Evolutionary conservation across 805 yeast species (phyloP).

Genomic region (Saccharomyces paradoxus): DNA sequence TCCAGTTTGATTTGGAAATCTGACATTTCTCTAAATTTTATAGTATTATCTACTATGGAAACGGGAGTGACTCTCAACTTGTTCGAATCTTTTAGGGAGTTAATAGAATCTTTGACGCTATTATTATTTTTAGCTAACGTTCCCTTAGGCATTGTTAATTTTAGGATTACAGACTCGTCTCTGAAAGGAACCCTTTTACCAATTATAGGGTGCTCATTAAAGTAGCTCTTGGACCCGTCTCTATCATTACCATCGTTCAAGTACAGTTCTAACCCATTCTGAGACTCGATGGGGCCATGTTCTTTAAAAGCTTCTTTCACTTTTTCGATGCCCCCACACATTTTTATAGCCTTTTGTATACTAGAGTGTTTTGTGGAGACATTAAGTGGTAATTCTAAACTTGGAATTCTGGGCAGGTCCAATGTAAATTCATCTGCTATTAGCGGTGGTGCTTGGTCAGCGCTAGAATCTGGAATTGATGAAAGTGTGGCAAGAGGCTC

Average conservation of each 20-base stretch:
- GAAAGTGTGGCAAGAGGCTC: not conserved
- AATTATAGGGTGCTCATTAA: constrained; percentile 54
- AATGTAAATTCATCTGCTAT: constrained; percentile 49
- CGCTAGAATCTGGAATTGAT: not conserved
- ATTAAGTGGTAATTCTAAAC: constrained; percentile 71
- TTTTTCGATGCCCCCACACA: constrained; percentile 56
- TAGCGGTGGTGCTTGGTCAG: not conserved
- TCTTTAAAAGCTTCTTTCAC: constrained; percentile 30
- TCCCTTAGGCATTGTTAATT: constrained; percentile 52
- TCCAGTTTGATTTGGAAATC: constrained; percentile 74
- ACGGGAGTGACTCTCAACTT: constrained; percentile 46
- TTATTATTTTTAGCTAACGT: constrained; percentile 36
- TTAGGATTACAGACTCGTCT: constrained; percentile 51
- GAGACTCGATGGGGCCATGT: constrained; percentile 17
- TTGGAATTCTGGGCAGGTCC: constrained; percentile 65
- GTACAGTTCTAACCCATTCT: constrained; percentile 24
- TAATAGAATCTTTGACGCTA: constrained; percentile 37
- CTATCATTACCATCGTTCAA: constrained; percentile 34
- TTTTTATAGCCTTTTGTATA: constrained; percentile 50
- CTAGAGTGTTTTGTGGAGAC: constrained; percentile 42
- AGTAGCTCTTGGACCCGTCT: constrained; percentile 29
- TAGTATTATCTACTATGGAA: constrained; percentile 59
- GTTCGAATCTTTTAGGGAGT: constrained; percentile 29
- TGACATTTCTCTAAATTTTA: constrained; percentile 74
- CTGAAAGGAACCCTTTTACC: constrained; percentile 39